Base-by-base conservation (phyloP, 225 moss, liverwort and hornwort genomes). In the Polytrichum formosum region DNA sequence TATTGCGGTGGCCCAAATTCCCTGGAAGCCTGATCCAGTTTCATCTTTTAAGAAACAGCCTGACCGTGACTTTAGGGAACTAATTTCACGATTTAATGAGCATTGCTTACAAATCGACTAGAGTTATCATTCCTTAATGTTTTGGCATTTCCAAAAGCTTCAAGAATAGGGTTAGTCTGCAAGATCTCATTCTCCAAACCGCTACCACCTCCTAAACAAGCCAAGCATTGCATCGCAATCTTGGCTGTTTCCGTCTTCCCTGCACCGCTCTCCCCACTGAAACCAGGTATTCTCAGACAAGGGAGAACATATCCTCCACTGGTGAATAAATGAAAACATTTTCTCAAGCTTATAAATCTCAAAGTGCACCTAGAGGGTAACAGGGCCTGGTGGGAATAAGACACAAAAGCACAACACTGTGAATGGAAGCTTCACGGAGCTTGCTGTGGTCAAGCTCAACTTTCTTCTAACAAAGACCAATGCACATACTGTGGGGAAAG, bases 171-270 rank as follows among this genome's bases (percentile, higher is more conserved):
- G 85, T 98, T 94, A 19, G 97, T 98, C 78, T 98, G 97, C 78
- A 98, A 67, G 72, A 98, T 98, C 76, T 98, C 97, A 77, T 94
- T 79, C 73, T 98, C 97, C 53, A 94, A 82, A 55, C 97, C 97
- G 73, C 89, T 86, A 72, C 97, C 97, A 76, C 97, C 97, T 78
- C 97, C 97, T 28, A 92, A 90, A 67, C 90, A 92, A 68, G 97
- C 97, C 73, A 98, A 74, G 78, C 94, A 98, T 66, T 94, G 97
- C 97, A 98, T 98, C 8, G 97, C 91, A 71, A 98, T 98, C 80
- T 98, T 98, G 3, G 97, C 97, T 64, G 97, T 98, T 86, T 98
- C 97, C 22, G 97, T 98, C 81, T 98, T 98, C 28, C 97, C 97
- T 72, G 97, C 97, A 74, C 97, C 97, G 83, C 97, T 98, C 82